These are phyloP conservation scores for Emericellopsis atlantica DNA, from an alignment of 2,329 filamentous ascomycete species.

Conservation along the genomic window DNA sequence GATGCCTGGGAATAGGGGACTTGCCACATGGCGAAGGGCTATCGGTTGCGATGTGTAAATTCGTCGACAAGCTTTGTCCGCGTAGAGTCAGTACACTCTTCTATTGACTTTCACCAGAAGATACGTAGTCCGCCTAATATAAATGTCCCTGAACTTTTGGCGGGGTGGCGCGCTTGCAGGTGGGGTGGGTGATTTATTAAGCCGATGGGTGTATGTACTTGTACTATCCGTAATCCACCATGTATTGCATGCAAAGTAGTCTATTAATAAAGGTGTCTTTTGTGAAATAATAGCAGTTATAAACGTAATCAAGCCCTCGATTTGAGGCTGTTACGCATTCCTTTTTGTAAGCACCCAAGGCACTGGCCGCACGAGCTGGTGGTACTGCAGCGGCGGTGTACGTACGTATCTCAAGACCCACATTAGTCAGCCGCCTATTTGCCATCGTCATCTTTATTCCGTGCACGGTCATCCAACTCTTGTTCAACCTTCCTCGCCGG, in stretches of 20 bases:
- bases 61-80: background rate
- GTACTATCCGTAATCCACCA: too few relatives aligned
- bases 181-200: background rate
- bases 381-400: too few relatives aligned
- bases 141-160: background rate
- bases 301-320: too few relatives aligned
- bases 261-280: background rate
- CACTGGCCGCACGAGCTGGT: too few relatives aligned
- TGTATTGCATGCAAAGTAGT: background rate
- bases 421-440: background rate
- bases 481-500: background rate
- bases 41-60: background rate
- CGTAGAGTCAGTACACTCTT: background rate
- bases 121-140: background rate
- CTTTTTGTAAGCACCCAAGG: too few relatives aligned
- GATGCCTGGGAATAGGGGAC: conserved; percentile 1
- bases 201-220: too few relatives aligned
- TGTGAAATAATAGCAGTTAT: background rate
- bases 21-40: conserved; percentile 21
- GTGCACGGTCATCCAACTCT: background rate
- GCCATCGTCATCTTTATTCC: background rate
- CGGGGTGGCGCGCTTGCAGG: background rate
- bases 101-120: background rate
- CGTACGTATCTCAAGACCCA: too few relatives aligned
- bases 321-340: too few relatives aligned